Base-by-base conservation (phyloP, 2,329 filamentous ascomycete species). In the Aureobasidium sp. region DNA sequence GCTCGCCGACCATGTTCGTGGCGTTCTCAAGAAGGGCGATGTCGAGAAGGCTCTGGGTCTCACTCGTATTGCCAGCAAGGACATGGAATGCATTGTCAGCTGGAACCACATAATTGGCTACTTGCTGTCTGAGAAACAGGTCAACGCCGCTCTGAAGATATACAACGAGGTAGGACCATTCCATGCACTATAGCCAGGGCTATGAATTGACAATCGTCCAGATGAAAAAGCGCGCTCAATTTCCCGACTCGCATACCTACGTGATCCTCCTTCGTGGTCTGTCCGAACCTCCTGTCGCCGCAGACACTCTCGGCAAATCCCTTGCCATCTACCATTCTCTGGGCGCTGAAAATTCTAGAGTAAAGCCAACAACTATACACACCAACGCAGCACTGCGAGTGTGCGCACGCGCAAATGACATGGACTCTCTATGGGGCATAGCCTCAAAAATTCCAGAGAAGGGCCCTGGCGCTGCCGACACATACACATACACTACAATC, bases 171-270 rank as follows among this genome's bases (percentile, higher is more conserved):
- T 89, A 73, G 65, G 79, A 63, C 56, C 8, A 32, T 44, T 20
- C 32, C 27, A 37, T 12, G 13, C 3, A 29, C 23, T 17, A 2
- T 5, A 17, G 10, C 7, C 23, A 34, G 20, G 9, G 17, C 17
- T 32, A 20, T n/a, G 2, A 8, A 62, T 41, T 52, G 58, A 69
- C 64, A 62, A 46, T 39, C 34, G 50, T 63, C 13, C 67, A 90
- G 88, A 97, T 99, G 93, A 99, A 97, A 78, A 97, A 97, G 77
- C 84, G 91, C 64, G 87, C 81, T 5, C 88, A 95, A 69, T 79
- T 83, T 29, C 93, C 94, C 1, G 93, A 92, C 71, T 82, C 85
- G 3, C 84, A 87, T 68, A 97, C 94, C 0, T 97, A 89, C 71
- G 94, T 90, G 20, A 86, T 90, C 63, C 83, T 97, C 63, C 86